Evolutionary conservation across 805 yeast genomes (phyloP).

Genomic region (Yarrowia bubula): DNA sequence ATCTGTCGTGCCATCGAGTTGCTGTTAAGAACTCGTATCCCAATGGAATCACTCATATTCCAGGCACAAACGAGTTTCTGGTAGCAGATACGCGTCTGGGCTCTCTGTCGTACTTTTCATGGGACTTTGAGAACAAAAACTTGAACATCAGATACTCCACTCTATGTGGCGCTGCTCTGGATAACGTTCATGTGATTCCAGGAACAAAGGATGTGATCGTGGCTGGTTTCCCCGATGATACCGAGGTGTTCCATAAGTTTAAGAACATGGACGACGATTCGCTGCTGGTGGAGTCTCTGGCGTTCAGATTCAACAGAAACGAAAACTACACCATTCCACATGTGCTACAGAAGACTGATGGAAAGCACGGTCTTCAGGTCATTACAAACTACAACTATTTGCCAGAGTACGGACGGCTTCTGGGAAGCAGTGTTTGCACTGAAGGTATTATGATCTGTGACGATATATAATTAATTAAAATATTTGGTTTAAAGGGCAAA

Average conservation of each 20-base stretch:
- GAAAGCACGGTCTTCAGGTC: not conserved
- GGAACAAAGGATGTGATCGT: constrained; percentile 8
- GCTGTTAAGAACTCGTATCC: constrained; percentile 12
- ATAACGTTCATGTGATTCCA: not conserved
- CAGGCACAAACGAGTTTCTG: not conserved
- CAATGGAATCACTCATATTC: constrained; percentile 5
- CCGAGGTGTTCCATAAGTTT: not conserved
- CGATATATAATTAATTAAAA: not conserved
- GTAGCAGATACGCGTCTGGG: constrained; percentile 8
- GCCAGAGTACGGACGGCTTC: not conserved
- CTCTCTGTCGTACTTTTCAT: not conserved
- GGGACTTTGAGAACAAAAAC: not conserved
- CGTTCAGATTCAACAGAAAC: not conserved
- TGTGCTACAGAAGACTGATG: not conserved
- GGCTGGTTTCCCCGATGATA: constrained; percentile 1
- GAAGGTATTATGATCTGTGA: constrained; percentile 3
- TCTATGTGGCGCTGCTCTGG: not conserved
- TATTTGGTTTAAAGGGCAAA: constrained; percentile 35
- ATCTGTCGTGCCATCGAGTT: not conserved
- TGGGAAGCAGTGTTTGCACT: constrained; percentile 8
- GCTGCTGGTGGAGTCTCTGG: not conserved
- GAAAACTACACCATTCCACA: constrained; percentile 3
- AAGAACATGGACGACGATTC: not conserved
- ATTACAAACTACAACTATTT: not conserved
- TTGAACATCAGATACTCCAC: not conserved